Base-by-base conservation (phyloP, 2,329 filamentous ascomycete species). In the Colletotrichum agaves region DNA sequence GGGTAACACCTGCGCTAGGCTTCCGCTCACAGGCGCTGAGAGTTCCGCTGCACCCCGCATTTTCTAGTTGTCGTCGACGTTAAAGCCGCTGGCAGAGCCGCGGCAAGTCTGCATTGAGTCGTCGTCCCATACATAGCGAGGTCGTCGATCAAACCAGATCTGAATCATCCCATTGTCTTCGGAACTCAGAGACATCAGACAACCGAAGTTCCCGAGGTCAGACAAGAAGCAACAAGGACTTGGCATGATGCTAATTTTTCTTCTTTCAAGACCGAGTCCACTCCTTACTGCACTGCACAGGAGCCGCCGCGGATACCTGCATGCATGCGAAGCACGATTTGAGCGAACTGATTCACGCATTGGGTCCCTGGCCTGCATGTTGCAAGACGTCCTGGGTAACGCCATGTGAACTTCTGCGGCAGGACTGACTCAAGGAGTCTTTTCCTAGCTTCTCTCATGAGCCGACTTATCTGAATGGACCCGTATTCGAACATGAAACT, bases 131-230 rank as follows among this genome's bases (percentile, higher is more conserved):
- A 23, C 53, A 49, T 64, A 23, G 47, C 53, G 33, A 47, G 37
- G 35, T 58, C 27, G 64, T 33, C 61, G 64, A 64, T 67, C 64
- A 67, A 67, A 67, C 64, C 33, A 17, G 47, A 60, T 67, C 64
- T 67, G 64, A 67, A 67, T 67, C 61, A 64, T 64, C 64, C 46
- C 61, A 55, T 59, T 44, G 53, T 67, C 53, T 59, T 67, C 61
- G 64, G 64, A 53, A 64, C 64, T 39, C 43, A 55, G 39, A 49
- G 61, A 60, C 64, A 49, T 67, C 64, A 64, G 64, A 64, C 64
- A 67, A 64, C 64, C 64, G 64, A 67, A 31, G 44, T 46, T 50
- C 53, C 64, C 61, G 55, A 50, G 52, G 21, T 43, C 37, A 15
- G 49, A 35, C 31, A n/a, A 31, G 33, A 41, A 46, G 33, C 44